phyloP scores from a whole-genome alignment of 2,329 filamentous ascomycete species.

The Monilinia laxa region DNA sequence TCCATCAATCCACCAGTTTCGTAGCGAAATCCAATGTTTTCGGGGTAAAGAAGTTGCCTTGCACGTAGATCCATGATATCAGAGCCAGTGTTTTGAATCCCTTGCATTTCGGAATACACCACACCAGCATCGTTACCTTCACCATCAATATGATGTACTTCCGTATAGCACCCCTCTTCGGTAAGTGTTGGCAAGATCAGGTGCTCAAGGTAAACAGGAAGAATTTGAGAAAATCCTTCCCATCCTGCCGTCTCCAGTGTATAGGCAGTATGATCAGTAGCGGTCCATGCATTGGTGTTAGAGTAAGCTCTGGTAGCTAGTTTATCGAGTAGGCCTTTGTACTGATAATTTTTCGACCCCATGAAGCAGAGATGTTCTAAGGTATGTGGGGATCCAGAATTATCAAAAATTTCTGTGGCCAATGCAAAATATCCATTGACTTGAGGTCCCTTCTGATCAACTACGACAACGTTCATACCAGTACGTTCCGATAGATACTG shows the following conservation, averaged over 20 bases:
- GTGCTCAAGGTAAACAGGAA: slow-evolving; percentile 95
- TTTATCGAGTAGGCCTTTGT: slow-evolving; percentile 94
- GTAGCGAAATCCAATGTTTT: slow-evolving; percentile 89
- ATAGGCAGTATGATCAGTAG: slow-evolving; percentile 94
- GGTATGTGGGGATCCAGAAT: slow-evolving; percentile 88
- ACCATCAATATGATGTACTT: slow-evolving; percentile 94
- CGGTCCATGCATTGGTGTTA: slow-evolving; percentile 94
- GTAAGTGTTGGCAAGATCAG: slow-evolving; percentile 88
- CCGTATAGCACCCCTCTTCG: slow-evolving; percentile 88
- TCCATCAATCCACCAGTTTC: slow-evolving; percentile 99
- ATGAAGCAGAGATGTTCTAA: slow-evolving; percentile 83
- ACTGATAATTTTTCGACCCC: slow-evolving; percentile 90
- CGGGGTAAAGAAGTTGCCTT: slow-evolving; percentile 78
- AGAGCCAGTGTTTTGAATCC: slow-evolving; percentile 76
- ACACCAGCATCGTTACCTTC: slow-evolving; percentile 93
- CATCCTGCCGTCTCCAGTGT: slow-evolving; percentile 93
- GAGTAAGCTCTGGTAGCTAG: slow-evolving; percentile 92
- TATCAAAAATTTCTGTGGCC: slow-evolving; percentile 95
- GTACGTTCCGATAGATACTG: slow-evolving; percentile 96
- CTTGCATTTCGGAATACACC: slow-evolving; percentile 99
- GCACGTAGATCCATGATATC: slow-evolving; percentile 87
- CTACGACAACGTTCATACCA: slow-evolving; percentile 90
- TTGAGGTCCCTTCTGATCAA: slow-evolving; percentile 92
- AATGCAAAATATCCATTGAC: slow-evolving; percentile 92
- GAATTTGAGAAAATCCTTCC: slow-evolving; percentile 92